Conservation (phyloP, 192 early-diverging fungal species). For the Chytriomyces sp. region DNA sequence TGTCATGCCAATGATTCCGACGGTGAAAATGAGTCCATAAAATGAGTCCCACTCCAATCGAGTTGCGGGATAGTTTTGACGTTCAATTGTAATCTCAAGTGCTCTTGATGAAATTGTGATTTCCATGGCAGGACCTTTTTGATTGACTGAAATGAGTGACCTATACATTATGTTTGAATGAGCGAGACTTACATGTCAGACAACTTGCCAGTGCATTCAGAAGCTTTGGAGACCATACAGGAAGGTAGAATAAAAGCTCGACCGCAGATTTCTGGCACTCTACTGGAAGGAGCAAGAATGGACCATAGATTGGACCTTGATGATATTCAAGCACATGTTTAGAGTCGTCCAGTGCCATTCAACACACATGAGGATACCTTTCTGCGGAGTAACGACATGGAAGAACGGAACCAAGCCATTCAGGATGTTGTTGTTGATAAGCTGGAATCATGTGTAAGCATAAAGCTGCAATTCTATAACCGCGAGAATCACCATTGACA, state of each 20-base stretch:
- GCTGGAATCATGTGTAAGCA: neutral
- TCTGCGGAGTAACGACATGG: constrained; percentile 1
- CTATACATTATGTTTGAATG: neutral
- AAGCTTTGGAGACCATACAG: constrained; percentile 5
- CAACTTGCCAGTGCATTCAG: constrained; percentile 12
- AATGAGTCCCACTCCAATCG: neutral
- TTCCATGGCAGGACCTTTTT: neutral
- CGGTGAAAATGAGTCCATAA: constrained; percentile 13
- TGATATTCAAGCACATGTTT: neutral
- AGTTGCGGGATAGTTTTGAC: neutral
- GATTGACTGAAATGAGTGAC: neutral
- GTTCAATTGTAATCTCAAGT: constrained; percentile 12
- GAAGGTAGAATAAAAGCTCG: constrained; percentile 19
- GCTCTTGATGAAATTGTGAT: constrained; percentile 8
- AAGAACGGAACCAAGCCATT: constrained; percentile 23
- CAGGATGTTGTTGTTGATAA: neutral
- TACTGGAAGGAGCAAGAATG: constrained; percentile 13
- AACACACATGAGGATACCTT: neutral
- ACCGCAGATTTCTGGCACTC: constrained; percentile 18
- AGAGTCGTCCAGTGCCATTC: too few relatives aligned
- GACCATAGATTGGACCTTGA: constrained; percentile 14
- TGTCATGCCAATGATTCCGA: constrained; percentile 12
- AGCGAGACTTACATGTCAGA: constrained; percentile 2
- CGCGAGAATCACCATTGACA: neutral
- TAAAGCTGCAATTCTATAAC: too few relatives aligned